These are phyloP conservation scores for Fusarium sp. DNA, from an alignment of 2,329 filamentous ascomycete species.

Conservation along the genomic window DNA sequence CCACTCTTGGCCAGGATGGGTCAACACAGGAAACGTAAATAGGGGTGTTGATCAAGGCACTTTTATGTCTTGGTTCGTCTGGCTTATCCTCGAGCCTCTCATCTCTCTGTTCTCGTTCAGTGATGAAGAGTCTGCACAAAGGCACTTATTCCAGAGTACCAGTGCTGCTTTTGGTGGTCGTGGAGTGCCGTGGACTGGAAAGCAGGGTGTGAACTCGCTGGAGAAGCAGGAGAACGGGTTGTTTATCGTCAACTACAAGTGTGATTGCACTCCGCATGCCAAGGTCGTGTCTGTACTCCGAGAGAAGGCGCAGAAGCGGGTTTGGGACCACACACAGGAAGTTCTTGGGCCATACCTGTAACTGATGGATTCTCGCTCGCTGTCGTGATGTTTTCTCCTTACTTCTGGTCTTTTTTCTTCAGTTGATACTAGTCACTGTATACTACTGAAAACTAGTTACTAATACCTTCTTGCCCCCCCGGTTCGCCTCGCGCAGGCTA, in stretches of 20 bases:
- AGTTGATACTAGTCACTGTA: not conserved
- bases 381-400: too few relatives aligned
- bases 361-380: not conserved
- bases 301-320: constrained; percentile 43
- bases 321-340: constrained; percentile 51
- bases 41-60: constrained; percentile 45
- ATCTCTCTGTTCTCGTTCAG: constrained; percentile 44
- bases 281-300: constrained; percentile 46
- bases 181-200: constrained; percentile 49
- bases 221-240: constrained; percentile 44
- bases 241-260: constrained; percentile 50
- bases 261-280: constrained; percentile 48
- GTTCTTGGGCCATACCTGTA: constrained; percentile 40
- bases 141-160: constrained; percentile 51
- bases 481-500: not conserved
- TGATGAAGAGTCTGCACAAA: constrained; percentile 50
- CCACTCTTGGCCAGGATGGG: constrained; percentile 46
- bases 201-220: constrained; percentile 46
- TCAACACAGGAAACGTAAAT: constrained; percentile 44
- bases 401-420: not conserved
- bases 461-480: not conserved
- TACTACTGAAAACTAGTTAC: too few relatives aligned
- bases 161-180: constrained; percentile 52
- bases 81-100: constrained; percentile 49
- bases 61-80: constrained; percentile 45